A percentile compares a stretch with the other conserved stretches of the same genome.
Evolutionary conservation across 345 rosid genomes (phyloP).

Genomic region (Cardamine chenopodiifolia): DNA sequence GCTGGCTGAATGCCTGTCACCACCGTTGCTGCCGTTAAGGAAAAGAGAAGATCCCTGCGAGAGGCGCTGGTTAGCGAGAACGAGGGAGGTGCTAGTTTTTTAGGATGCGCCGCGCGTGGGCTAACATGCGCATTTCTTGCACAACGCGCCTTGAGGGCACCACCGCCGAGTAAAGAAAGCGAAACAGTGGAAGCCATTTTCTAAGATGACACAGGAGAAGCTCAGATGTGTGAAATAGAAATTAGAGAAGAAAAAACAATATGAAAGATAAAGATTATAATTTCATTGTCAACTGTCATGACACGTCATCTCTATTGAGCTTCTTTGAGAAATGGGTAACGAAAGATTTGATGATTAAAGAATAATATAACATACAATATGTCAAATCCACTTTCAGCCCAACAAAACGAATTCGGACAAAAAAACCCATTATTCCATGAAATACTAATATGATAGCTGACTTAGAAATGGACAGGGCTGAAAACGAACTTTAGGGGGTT

Average conservation of each 20-base stretch:
- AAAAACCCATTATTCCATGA: no score
- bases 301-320: neutral
- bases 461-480: neutral
- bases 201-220: neutral
- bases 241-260: neutral
- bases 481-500: no score
- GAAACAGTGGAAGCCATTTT: conserved; percentile 60
- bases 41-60: conserved; percentile 61
- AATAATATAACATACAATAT: no score
- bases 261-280: neutral
- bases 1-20: conserved; percentile 41
- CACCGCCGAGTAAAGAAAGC: conserved; percentile 27
- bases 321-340: neutral
- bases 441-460: neutral
- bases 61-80: conserved; percentile 27
- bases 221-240: conserved; percentile 14
- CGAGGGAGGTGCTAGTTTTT: conserved; percentile 35
- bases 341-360: neutral
- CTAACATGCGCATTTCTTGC: conserved; percentile 36
- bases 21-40: conserved; percentile 58
- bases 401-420: no score
- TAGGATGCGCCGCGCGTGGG: conserved; percentile 36
- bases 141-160: conserved; percentile 32
- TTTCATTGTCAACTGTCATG: neutral
- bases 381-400: neutral